Conservation (phyloP, 768 basidiomycete species). For the Neoboletus magnificus region DNA sequence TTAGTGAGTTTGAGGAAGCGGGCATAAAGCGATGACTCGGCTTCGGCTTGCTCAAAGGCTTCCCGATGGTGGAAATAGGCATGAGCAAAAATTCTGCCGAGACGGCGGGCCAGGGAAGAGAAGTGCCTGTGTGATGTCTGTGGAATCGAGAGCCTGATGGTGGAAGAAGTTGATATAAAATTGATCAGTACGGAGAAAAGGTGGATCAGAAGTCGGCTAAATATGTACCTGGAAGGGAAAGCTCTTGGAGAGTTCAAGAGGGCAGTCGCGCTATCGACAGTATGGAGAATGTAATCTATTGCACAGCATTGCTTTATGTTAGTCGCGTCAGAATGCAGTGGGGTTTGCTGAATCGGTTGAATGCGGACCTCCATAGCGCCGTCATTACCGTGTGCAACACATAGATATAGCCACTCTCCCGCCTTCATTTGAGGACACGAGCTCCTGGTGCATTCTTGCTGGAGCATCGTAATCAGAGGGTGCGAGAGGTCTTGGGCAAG, state of each 20-base stretch:
- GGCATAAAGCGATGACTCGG: constrained; percentile 85
- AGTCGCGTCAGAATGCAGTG: constrained; percentile 15
- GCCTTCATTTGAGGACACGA: constrained; percentile 98
- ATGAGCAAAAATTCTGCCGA: constrained; percentile 94
- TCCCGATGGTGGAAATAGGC: constrained; percentile 95
- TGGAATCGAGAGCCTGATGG: constrained; percentile 72
- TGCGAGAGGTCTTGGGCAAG: constrained; percentile 85
- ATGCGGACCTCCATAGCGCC: constrained; percentile 75
- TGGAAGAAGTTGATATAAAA: background rate
- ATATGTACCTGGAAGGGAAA: constrained; percentile 81
- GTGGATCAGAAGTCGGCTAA: constrained; percentile 15
- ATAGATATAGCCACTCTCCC: constrained; percentile 96
- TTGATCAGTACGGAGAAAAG: constrained; percentile 19
- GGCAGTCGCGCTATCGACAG: constrained; percentile 89
- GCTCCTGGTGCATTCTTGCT: constrained; percentile 80
- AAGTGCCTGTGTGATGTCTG: constrained; percentile 83
- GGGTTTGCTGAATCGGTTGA: background rate
- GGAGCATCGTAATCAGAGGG: constrained; percentile 79
- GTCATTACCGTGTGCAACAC: constrained; percentile 90
- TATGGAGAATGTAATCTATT: constrained; percentile 93
- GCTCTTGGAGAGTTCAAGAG: constrained; percentile 86
- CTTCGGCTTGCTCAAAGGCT: constrained; percentile 85
- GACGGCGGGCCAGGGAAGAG: constrained; percentile 81
- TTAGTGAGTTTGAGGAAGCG: constrained; percentile 83
- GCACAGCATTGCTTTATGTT: constrained; percentile 82